Conservation (phyloP, 2,329 filamentous ascomycete species). For the Epichloe sp. region DNA sequence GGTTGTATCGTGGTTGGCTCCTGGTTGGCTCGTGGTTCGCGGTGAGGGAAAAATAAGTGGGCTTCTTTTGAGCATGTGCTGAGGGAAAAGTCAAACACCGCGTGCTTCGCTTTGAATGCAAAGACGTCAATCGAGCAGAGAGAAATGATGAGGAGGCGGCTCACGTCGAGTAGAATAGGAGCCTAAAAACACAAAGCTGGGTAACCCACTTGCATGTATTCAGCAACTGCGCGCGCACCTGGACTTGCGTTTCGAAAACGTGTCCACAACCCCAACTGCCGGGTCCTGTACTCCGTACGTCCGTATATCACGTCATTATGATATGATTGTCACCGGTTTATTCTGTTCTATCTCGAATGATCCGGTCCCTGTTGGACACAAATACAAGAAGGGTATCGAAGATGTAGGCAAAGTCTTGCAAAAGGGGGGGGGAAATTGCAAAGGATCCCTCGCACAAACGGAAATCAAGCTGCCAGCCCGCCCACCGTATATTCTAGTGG, state of each 20-base stretch:
- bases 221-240: not conserved
- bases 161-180: too few species aligned
- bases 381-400: conserved; percentile 16
- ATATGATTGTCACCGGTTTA: not conserved
- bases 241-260: not conserved
- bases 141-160: not conserved
- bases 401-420: not conserved
- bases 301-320: not conserved
- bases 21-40: too few species aligned
- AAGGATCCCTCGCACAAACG: not conserved
- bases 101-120: not conserved
- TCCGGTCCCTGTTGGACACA: not conserved
- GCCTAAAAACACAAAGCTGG: not conserved
- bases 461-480: not conserved
- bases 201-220: not conserved
- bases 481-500: not conserved
- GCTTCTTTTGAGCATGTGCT: too few species aligned
- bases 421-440: not conserved
- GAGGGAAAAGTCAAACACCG: too few species aligned
- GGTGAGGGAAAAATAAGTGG: too few species aligned
- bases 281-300: too few species aligned
- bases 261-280: not conserved
- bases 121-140: not conserved
- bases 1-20: too few species aligned
- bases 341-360: not conserved